Evolutionary conservation across 352 stramenopile species (phyloP).

Genomic region (Globisporangium spiculum): DNA sequence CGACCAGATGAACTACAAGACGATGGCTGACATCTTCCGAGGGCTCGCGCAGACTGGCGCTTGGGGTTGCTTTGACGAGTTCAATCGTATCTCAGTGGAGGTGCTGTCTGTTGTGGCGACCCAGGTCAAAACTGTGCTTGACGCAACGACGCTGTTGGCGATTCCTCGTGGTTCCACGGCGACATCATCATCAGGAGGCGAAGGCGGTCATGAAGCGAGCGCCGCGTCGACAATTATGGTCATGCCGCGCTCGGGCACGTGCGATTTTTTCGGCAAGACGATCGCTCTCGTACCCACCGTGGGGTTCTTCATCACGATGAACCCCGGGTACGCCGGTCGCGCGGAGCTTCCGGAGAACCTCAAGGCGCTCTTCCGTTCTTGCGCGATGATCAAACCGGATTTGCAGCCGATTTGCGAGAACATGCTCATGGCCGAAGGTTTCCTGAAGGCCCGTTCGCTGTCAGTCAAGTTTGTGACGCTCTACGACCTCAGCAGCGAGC

Average conservation of each 20-base stretch:
- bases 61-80: conserved; percentile 97
- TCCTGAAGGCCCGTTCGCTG: conserved; percentile 77
- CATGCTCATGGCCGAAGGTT: conserved; percentile 94
- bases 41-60: conserved; percentile 93
- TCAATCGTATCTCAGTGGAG: conserved; percentile 96
- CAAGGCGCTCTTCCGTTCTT: conserved; percentile 91
- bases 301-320: conserved; percentile 95
- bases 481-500: conserved; percentile 83
- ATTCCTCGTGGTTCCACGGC: conserved; percentile 15
- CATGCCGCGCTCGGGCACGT: conserved; percentile 55
- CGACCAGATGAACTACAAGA: conserved; percentile 94
- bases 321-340: conserved; percentile 87
- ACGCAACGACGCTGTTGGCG: conserved; percentile 56
- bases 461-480: conserved; percentile 91
- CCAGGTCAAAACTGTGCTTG: conserved; percentile 97
- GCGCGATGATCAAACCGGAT: conserved; percentile 91
- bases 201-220: conserved; percentile 16
- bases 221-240: conserved; percentile 21
- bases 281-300: conserved; percentile 84
- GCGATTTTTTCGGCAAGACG: conserved; percentile 89
- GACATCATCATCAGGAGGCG: conserved; percentile 18
- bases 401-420: conserved; percentile 93
- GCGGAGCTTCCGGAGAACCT: conserved; percentile 92
- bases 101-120: conserved; percentile 95
- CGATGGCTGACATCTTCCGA: conserved; percentile 95